Base-by-base conservation (phyloP, 2,329 filamentous ascomycete species). In the Ophiosphaerella herpotricha region DNA sequence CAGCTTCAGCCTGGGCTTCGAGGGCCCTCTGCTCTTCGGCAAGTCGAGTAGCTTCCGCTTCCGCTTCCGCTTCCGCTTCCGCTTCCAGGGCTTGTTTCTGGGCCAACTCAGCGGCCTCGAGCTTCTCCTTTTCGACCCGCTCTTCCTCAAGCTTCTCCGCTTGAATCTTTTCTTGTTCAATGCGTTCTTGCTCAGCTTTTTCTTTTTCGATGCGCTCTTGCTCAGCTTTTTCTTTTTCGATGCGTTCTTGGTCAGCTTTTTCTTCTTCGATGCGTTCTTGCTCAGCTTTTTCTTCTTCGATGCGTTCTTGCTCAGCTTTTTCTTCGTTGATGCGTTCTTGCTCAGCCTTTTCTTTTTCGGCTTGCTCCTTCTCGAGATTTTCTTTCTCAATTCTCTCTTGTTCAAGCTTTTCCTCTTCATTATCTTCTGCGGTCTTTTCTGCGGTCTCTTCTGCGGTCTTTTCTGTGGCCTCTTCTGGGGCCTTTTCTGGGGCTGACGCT, bases 321-420 rank as follows among this genome's bases (percentile, higher is more conserved):
- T 38, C 35, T 18, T 55, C n/a, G n/a, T n/a, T n/a, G 3, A 18
- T 3, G 16, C 16, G 37, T 31, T 44, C 32, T 26, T 37, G 29
- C 29, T 38, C 43, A 34, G 38, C 34, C 16, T 18, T 16, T 14
- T 38, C 36, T 23, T 55, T 46, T 31, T 57, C 48, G 11, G 11
- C 7, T 11, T 29, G 2, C 26, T 29, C 42, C n/a, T 51, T 42
- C 12, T 54, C 41, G 26, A 40, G 40, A 23, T 34, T 45, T 18
- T 48, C 38, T 29, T 41, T 39, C 37, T 50, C 50, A 31, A 35
- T n/a, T 16, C 14, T 31, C 26, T 55, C 54, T 32, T 43, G 38
- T 18, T 52, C 54, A 8, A 37, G 24, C 12, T n/a, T 39, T 29
- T 47, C 26, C 13, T 39, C 11, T 36, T 35, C 24, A 26, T 14